Evolutionary conservation across 495 filamentous ascomycete species (phyloP).

Genomic region (Lasiosphaeriaceae sp.): DNA sequence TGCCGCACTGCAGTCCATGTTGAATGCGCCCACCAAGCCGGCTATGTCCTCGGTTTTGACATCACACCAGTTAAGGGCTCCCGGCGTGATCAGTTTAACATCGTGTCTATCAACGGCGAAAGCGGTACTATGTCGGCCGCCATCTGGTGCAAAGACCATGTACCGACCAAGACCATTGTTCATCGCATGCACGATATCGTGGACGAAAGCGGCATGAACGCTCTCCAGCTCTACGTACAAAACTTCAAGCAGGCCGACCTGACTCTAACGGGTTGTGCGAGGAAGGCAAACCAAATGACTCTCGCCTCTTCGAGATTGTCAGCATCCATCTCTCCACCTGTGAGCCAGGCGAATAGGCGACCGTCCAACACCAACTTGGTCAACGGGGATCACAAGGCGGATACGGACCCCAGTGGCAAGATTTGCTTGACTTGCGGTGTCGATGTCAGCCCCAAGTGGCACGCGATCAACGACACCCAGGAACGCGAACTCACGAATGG

Average conservation of each 20-base stretch:
- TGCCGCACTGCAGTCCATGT: slow-evolving; percentile 83
- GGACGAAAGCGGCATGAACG: slow-evolving; percentile 60
- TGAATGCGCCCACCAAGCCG: slow-evolving; percentile 80
- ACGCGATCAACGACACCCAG: slow-evolving; percentile 40
- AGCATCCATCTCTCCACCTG: slow-evolving; percentile 8
- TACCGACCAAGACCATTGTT: slow-evolving; percentile 59
- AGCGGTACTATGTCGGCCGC: slow-evolving; percentile 71
- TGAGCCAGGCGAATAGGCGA: slow-evolving; percentile 30
- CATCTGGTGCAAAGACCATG: slow-evolving; percentile 88
- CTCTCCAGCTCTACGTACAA: slow-evolving; percentile 77
- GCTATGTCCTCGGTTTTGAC: slow-evolving; percentile 83
- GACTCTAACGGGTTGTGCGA: slow-evolving; percentile 80
- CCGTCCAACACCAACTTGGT: slow-evolving; percentile 31
- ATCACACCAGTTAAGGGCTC: slow-evolving; percentile 86
- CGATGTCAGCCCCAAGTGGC: slow-evolving; percentile 61
- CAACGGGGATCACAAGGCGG: slow-evolving; percentile 24
- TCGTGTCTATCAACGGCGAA: slow-evolving; percentile 72
- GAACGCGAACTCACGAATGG: slow-evolving; percentile 41
- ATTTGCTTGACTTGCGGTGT: slow-evolving; percentile 55
- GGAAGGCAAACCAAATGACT: slow-evolving; percentile 64
- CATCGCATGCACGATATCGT: slow-evolving; percentile 74
- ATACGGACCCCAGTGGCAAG: slow-evolving; percentile 27
- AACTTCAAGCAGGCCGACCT: slow-evolving; percentile 95
- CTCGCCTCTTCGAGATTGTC: slow-evolving; percentile 39
- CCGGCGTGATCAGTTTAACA: slow-evolving; percentile 66